phyloP scores from a whole-genome alignment of 208 protist species.

The Leishmania major region DNA sequence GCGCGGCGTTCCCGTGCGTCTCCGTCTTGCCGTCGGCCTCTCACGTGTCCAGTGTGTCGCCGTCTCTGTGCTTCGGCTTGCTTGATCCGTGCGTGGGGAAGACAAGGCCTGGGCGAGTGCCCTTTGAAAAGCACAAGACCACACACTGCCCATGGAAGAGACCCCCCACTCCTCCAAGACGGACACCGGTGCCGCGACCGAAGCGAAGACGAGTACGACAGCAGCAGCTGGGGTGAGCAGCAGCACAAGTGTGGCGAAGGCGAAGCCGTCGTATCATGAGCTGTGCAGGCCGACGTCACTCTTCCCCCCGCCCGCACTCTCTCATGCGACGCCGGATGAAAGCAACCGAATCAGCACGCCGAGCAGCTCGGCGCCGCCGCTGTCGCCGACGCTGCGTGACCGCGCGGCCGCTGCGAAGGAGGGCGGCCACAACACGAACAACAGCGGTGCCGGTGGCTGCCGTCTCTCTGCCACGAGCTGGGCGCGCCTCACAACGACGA shows the following conservation, averaged over 20 bases:
- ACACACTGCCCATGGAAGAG: background rate
- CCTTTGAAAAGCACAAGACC: background rate
- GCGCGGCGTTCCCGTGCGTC: too few relatives aligned
- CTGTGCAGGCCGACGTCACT: slow-evolving; percentile 3
- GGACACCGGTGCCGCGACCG: background rate
- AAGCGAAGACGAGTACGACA: background rate
- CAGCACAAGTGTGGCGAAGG: background rate
- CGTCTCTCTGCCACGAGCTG: background rate
- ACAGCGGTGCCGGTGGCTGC: background rate
- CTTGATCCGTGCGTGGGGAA: background rate
- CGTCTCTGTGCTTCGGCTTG: background rate
- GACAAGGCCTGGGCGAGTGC: background rate
- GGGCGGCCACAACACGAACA: background rate
- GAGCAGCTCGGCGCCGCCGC: background rate
- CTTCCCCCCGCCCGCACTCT: background rate
- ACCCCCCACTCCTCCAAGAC: background rate
- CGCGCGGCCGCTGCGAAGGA: background rate
- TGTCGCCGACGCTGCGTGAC: background rate
- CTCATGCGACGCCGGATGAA: background rate
- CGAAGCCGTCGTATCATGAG: slow-evolving; percentile 15
- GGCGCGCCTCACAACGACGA: background rate
- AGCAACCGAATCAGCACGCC: background rate
- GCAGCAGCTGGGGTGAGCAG: background rate
- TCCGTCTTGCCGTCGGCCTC: background rate
- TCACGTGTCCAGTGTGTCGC: too few relatives aligned